Evolutionary conservation across 1,284 basidiomycete species (phyloP), one percentile per base, ranked within the genome.

Genomic region (Marasmius tenuissimus): DNA sequence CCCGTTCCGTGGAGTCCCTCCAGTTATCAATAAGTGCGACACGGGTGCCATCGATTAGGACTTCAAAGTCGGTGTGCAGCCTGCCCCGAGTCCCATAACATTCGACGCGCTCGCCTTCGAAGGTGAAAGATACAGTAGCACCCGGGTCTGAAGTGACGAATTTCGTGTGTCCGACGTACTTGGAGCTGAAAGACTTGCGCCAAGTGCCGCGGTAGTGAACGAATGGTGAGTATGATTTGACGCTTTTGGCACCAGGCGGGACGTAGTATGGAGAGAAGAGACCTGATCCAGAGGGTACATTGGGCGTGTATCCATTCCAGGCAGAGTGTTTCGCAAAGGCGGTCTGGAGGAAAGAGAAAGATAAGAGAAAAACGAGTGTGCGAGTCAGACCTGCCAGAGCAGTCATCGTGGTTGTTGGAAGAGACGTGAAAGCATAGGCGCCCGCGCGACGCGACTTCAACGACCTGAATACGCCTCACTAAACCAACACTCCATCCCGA

Each of bases 101-200:
- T 73, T 92, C 90, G 66, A 93, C 80, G 1, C 89, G 88, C 10
- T 86, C 87, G 10, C 90, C 89, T 22, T 75, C 77, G 73, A 92
- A 92, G 1, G 78, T 78, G 72, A 91, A 83, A 4, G 77, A 76
- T 52, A 83, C 76, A 11, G 81, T 74, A n/a, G 89, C 85, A 54
- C 79, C 80, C 16, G 73, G 71, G 51, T 81, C 71, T 12, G 75
- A 73, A 0, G 86, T 86, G 68, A 78, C 80, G 27, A 78, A 81
- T 20, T 85, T 72, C 10, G 84, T 82, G n/a, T 81, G 78, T 27
- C 79, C 73, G 48, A 85, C 71, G 66, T 84, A 88, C 38, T 75
- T 72, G 0, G 73, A 69, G 0, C 86, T 86, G 66, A 78, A 85
- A 1, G 78, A 72, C 35, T 84, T 80, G 11, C 71, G 70, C 89